Conservation (phyloP, 2,329 filamentous ascomycete species). For the Neofusicoccum parvum region DNA sequence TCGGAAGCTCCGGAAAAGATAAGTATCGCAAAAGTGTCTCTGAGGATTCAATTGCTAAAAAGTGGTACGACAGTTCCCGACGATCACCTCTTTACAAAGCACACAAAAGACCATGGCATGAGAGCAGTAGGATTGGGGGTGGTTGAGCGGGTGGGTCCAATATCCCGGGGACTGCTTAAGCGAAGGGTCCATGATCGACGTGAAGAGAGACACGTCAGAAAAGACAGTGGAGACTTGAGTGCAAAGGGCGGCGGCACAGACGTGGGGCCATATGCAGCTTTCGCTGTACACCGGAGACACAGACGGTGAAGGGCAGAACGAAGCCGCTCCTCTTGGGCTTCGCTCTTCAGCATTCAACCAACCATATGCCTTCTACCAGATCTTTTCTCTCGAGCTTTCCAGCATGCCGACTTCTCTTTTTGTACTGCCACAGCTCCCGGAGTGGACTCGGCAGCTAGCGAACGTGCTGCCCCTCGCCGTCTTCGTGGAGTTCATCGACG, state of each 20-base stretch:
- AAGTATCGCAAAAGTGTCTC: no score
- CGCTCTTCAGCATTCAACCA: no score
- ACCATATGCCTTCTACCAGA: no score
- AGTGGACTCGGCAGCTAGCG: slow-evolving; percentile 15
- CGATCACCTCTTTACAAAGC: no score
- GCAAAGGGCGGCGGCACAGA: background rate
- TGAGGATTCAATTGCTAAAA: no score
- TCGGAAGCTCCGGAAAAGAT: no score
- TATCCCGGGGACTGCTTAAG: background rate
- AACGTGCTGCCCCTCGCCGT: slow-evolving; percentile 8
- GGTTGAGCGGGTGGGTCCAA: background rate
- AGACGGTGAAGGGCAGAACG: slow-evolving; percentile 1
- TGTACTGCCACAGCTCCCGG: background rate
- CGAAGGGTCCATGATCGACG: slow-evolving; percentile 16
- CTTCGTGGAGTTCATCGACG: slow-evolving; percentile 3
- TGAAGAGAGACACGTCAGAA: slow-evolving; percentile 9
- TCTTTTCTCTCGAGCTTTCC: background rate
- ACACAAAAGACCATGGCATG: no score
- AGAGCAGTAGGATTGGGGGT: background rate
- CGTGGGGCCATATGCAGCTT: slow-evolving; percentile 8
- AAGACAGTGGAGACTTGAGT: background rate
- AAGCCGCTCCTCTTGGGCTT: background rate
- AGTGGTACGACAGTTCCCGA: no score
- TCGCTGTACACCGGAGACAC: slow-evolving; percentile 5
- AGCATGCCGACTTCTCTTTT: background rate